Conservation (phyloP, 2,329 filamentous ascomycete genomes). For the Coleophoma cylindrospora region DNA sequence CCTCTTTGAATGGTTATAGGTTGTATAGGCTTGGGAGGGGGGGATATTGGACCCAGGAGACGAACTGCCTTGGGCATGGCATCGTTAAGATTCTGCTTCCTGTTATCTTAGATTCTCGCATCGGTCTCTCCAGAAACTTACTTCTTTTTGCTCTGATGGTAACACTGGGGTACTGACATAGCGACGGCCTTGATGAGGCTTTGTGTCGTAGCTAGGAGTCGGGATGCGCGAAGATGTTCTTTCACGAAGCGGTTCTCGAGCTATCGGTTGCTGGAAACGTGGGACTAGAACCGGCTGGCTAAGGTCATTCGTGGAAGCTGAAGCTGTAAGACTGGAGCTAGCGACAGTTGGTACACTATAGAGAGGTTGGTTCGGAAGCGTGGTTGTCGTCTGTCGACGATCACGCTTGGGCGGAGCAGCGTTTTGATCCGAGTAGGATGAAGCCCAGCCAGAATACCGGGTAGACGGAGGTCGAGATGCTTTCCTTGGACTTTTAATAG, state of each 20-base stretch:
- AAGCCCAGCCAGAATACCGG: too few species aligned
- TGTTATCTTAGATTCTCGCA: too few species aligned
- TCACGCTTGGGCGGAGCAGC: too few species aligned
- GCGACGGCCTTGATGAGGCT: background rate
- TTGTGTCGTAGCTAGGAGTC: conserved; percentile 1
- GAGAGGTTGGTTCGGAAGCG: conserved; percentile 3
- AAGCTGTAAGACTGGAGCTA: conserved; percentile 12
- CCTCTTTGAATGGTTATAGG: background rate
- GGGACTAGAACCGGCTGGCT: conserved; percentile 3
- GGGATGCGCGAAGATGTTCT: conserved; percentile 4
- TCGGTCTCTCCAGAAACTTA: background rate
- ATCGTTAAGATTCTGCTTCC: conserved; percentile 1
- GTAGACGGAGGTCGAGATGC: too few species aligned
- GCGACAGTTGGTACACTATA: conserved; percentile 15
- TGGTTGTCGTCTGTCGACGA: background rate
- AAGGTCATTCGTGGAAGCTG: conserved; percentile 11
- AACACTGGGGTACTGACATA: conserved; percentile 11
- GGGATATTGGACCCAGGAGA: conserved; percentile 11
- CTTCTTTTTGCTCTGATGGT: conserved; percentile 11
- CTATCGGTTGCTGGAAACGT: conserved; percentile 1
- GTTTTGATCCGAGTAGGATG: too few species aligned
- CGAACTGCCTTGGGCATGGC: conserved; percentile 5
- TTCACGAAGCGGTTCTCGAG: background rate
- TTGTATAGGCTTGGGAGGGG: conserved; percentile 3
- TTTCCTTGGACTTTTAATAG: too few species aligned